Percentiles rank a stretch among this genome's conserved stretches.
Evolutionary conservation across 2,329 filamentous ascomycete species (phyloP).

Genomic region (Cladosporium sp.): DNA sequence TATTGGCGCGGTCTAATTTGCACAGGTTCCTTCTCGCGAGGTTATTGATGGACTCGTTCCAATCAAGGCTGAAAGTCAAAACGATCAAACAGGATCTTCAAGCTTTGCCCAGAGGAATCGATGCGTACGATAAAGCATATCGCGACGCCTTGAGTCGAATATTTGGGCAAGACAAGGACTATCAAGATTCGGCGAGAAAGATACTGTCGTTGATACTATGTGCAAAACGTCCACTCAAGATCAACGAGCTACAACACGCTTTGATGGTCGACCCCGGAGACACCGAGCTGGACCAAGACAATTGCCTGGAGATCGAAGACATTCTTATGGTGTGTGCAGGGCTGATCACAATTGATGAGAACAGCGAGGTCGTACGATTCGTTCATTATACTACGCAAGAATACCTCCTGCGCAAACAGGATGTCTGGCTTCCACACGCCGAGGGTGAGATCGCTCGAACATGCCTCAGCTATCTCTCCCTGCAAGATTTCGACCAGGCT

Average conservation of each 20-base stretch:
- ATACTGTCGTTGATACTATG: neutral
- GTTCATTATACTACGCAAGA: conserved; percentile 1
- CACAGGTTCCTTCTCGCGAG: neutral
- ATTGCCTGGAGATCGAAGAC: neutral
- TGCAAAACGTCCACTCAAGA: neutral
- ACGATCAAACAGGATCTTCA: neutral
- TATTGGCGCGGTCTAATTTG: neutral
- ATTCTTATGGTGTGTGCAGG: neutral
- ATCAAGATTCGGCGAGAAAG: neutral
- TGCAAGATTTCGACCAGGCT: neutral
- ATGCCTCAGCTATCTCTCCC: neutral
- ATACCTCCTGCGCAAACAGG: neutral
- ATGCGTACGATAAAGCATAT: neutral
- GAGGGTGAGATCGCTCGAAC: neutral
- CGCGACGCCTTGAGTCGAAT: neutral
- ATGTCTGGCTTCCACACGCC: neutral
- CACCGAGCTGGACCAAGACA: neutral
- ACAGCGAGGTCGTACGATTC: neutral
- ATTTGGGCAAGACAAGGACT: neutral
- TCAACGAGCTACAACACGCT: neutral
- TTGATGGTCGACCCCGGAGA: neutral
- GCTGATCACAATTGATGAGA: neutral
- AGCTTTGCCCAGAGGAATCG: neutral
- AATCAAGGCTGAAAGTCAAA: neutral
- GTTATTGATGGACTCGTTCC: conserved; percentile 1